Conservation (phyloP, 768 basidiomycete species). For the Crucibulum laeve region DNA sequence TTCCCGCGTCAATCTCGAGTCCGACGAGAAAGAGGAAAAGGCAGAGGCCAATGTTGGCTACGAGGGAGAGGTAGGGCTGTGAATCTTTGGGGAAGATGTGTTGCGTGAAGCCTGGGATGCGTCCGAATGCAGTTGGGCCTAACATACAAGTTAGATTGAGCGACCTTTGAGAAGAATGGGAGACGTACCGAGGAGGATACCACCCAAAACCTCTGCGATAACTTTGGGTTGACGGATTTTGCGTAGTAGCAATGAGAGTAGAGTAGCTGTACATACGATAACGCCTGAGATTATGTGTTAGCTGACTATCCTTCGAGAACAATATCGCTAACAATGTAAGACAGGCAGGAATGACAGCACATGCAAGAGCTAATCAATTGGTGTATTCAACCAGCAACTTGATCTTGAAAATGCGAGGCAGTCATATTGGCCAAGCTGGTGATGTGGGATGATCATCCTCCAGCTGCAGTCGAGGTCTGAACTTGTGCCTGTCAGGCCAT, state of each 20-base stretch:
- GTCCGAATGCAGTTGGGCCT: conserved; percentile 58
- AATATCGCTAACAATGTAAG: background rate
- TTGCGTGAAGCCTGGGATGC: conserved; percentile 84
- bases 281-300: conserved; percentile 44
- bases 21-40: conserved; percentile 93
- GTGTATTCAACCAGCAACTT: too few species aligned
- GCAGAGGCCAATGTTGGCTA: conserved; percentile 85
- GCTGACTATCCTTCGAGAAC: background rate
- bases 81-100: conserved; percentile 79
- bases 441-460: too few species aligned
- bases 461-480: too few species aligned
- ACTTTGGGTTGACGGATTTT: conserved; percentile 83
- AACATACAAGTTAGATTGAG: background rate
- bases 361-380: too few species aligned
- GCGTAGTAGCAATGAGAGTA: conserved; percentile 68
- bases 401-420: too few species aligned
- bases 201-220: conserved; percentile 81
- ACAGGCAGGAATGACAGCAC: background rate
- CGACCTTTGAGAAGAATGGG: background rate
- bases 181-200: conserved; percentile 72
- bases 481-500: too few species aligned
- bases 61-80: conserved; percentile 73
- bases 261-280: conserved; percentile 76
- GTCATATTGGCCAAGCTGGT: too few species aligned
- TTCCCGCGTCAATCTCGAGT: conserved; percentile 76